Conservation (phyloP, 2,329 filamentous ascomycete genomes). For the Pseudogymnoascus sp. region DNA sequence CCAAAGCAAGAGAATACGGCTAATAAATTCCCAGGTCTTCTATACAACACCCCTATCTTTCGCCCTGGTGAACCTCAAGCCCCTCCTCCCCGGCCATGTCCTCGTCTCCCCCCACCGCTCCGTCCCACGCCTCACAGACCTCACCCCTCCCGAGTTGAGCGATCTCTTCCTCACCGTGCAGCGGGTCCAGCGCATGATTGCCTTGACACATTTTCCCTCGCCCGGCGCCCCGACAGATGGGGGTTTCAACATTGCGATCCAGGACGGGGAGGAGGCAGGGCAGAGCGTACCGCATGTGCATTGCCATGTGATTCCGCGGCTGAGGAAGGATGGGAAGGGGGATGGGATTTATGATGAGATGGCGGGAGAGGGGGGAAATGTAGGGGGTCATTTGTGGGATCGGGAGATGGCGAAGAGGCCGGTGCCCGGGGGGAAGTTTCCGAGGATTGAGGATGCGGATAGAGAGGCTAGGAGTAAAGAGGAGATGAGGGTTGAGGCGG, state of each 20-base stretch:
- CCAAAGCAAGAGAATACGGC: not conserved
- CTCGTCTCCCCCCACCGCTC: conserved; percentile 70
- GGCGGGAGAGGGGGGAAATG: conserved; percentile 76
- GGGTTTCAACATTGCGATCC: conserved; percentile 88
- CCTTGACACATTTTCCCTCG: conserved; percentile 43
- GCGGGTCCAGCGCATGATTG: conserved; percentile 69
- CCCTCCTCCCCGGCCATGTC: conserved; percentile 85
- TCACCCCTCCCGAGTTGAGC: conserved; percentile 30
- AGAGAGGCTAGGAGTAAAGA: conserved; percentile 59
- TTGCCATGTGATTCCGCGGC: conserved; percentile 79
- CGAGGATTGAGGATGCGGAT: conserved; percentile 62
- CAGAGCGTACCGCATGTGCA: conserved; percentile 94
- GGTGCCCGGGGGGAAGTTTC: conserved; percentile 50
- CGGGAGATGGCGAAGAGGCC: conserved; percentile 34
- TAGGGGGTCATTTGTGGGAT: conserved; percentile 64
- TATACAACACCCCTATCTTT: conserved; percentile 71
- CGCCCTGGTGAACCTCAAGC: conserved; percentile 91
- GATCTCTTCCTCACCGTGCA: conserved; percentile 88
- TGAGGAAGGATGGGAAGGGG: conserved; percentile 45
- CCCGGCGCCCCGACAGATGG: conserved; percentile 43
- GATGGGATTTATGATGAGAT: conserved; percentile 79
- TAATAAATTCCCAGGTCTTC: conserved; percentile 60
- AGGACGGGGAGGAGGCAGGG: conserved; percentile 82
- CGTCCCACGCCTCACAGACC: conserved; percentile 55
- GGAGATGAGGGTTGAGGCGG: conserved; percentile 75